These are phyloP conservation scores for Pseudogymnoascus sp. DNA, from an alignment of 2,329 filamentous ascomycete species.

Conservation along the genomic window DNA sequence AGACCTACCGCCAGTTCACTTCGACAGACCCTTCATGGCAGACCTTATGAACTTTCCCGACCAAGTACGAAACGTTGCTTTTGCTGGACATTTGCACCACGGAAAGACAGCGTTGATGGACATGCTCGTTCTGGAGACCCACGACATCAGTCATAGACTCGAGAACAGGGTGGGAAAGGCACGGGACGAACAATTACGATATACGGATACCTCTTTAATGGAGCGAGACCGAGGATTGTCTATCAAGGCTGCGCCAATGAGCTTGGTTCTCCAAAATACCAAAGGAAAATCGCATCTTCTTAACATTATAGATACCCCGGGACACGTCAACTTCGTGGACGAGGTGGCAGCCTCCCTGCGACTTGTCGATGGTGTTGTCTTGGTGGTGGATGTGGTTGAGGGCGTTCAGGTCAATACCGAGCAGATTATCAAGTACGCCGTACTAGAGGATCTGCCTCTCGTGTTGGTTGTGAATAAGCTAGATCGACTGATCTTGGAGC, in stretches of 20 bases:
- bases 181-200: conserved; percentile 82
- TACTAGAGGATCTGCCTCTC: conserved; percentile 80
- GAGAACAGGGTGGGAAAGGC: conserved; percentile 75
- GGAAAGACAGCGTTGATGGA: conserved; percentile 98
- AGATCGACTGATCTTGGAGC: conserved; percentile 86
- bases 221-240: conserved; percentile 87
- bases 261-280: conserved; percentile 75
- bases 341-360: conserved; percentile 85
- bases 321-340: conserved; percentile 97
- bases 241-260: conserved; percentile 92
- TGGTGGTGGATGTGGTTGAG: conserved; percentile 94
- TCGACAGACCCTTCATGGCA: conserved; percentile 84
- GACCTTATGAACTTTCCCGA: conserved; percentile 95
- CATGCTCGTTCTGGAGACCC: conserved; percentile 93
- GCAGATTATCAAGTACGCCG: conserved; percentile 92
- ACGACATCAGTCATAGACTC: conserved; percentile 71
- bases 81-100: conserved; percentile 90
- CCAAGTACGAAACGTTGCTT: conserved; percentile 84
- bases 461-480: conserved; percentile 95
- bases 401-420: conserved; percentile 99
- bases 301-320: conserved; percentile 92
- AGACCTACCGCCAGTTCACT: conserved; percentile 80
- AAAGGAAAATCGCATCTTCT: conserved; percentile 91
- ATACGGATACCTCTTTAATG: conserved; percentile 84
- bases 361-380: conserved; percentile 80